phyloP scores from a whole-genome alignment of 345 rosid species.

The Citrus sp. region DNA sequence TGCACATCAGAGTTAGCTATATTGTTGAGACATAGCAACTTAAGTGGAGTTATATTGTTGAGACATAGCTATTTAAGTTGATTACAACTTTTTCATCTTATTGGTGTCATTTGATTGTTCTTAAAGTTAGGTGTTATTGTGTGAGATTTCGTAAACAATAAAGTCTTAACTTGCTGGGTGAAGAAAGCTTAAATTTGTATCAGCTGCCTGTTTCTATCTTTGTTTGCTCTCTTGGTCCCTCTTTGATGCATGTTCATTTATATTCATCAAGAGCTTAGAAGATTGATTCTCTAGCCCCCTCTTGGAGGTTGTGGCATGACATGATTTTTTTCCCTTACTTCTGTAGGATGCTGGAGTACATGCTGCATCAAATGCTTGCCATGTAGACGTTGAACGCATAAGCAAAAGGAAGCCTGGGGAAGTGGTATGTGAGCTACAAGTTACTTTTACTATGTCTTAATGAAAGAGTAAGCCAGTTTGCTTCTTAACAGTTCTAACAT shows the following conservation, averaged over 20 bases:
- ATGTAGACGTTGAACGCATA: conserved; percentile 86
- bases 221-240: background rate
- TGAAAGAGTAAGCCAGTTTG: background rate
- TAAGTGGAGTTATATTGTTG: too few species aligned
- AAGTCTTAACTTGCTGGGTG: background rate
- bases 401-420: conserved; percentile 93
- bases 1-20: too few species aligned
- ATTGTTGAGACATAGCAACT: too few species aligned
- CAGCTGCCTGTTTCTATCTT: background rate
- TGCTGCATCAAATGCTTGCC: conserved; percentile 91
- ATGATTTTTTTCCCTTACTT: background rate
- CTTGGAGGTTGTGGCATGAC: background rate
- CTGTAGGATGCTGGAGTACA: conserved; percentile 96
- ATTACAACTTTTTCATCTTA: background rate
- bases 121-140: background rate
- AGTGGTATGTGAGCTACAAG: conserved; percentile 45
- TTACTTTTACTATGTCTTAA: background rate
- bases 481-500: background rate
- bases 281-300: background rate
- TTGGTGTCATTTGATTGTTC: background rate
- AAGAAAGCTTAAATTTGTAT: background rate
- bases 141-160: background rate
- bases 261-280: background rate
- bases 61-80: background rate
- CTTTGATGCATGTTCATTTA: background rate